phyloP scores from a whole-genome alignment of 2,329 filamentous ascomycete species.

The Xylaria sp. region DNA sequence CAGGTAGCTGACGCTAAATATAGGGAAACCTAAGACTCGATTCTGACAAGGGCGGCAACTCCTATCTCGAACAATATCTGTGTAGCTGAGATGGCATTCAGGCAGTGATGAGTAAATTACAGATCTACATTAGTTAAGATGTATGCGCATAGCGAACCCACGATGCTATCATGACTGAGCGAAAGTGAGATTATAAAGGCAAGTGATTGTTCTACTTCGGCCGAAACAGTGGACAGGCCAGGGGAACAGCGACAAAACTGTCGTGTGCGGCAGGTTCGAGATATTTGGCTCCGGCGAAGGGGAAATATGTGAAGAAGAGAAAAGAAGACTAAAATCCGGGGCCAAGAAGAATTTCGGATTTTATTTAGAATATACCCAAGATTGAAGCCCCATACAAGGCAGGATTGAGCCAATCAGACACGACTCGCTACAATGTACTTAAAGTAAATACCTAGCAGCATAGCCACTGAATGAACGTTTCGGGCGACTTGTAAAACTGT shows the following conservation, averaged over 20 bases:
- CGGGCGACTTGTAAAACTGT: too few species aligned
- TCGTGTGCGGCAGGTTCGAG: slow-evolving; percentile 39
- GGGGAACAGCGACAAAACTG: slow-evolving; percentile 35
- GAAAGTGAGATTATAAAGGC: slow-evolving; percentile 67
- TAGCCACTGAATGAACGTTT: too few species aligned
- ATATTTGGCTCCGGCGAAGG: slow-evolving; percentile 48
- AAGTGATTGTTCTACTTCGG: slow-evolving; percentile 60
- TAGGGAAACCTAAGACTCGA: too few species aligned
- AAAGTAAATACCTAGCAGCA: too few species aligned
- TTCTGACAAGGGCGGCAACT: too few species aligned
- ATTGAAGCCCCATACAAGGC: background rate
- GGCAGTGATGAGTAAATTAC: background rate
- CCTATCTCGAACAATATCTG: too few species aligned
- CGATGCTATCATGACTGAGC: slow-evolving; percentile 53
- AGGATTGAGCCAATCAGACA: slow-evolving; percentile 34
- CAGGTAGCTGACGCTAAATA: too few species aligned
- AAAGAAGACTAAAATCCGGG: slow-evolving; percentile 35
- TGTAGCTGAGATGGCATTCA: too few species aligned
- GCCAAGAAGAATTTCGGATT: slow-evolving; percentile 10
- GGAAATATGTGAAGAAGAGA: slow-evolving; percentile 56
- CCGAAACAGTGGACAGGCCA: slow-evolving; percentile 53
- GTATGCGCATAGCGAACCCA: slow-evolving; percentile 69
- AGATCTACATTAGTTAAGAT: too few species aligned
- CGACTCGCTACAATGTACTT: background rate
- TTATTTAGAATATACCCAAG: slow-evolving; percentile 25